Percentiles rank a stretch among this genome's conserved stretches.
Evolutionary conservation across 1,139 yeast genomes (phyloP).

Genomic region (Debaryomyces udenii): DNA sequence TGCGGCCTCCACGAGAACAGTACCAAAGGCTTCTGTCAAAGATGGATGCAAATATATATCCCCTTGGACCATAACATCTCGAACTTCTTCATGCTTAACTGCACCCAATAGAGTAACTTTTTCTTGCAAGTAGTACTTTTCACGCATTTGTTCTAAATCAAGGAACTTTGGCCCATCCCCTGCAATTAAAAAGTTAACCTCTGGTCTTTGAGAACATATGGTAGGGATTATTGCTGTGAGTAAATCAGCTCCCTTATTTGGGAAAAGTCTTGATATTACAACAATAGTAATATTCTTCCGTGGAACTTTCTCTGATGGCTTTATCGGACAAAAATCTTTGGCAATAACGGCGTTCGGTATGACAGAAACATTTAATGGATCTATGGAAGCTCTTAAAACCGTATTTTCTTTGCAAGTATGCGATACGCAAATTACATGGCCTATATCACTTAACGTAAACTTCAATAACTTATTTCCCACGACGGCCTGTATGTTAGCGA

Average conservation of each 20-base stretch:
- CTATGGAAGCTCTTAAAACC: constrained; percentile 80
- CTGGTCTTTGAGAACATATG: constrained; percentile 65
- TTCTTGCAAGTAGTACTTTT: constrained; percentile 81
- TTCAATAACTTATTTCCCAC: constrained; percentile 84
- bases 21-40: constrained; percentile 96
- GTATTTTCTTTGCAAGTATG: constrained; percentile 97
- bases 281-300: constrained; percentile 66
- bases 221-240: constrained; percentile 84
- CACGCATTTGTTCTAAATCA: constrained; percentile 95
- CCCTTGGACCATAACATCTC: constrained; percentile 92
- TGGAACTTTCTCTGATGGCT: constrained; percentile 13
- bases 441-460: constrained; percentile 83
- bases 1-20: constrained; percentile 96
- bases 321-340: constrained; percentile 72
- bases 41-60: constrained; percentile 94
- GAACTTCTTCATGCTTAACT: constrained; percentile 87
- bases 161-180: constrained; percentile 97
- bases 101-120: constrained; percentile 85
- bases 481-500: constrained; percentile 82
- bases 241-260: constrained; percentile 96
- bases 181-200: constrained; percentile 81
- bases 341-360: constrained; percentile 96
- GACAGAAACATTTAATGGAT: constrained; percentile 79
- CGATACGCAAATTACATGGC: constrained; percentile 93
- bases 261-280: constrained; percentile 86